These are phyloP conservation scores for Pugionium dolabratum DNA, from an alignment of 345 rosid genomes.

Conservation along the genomic window DNA sequence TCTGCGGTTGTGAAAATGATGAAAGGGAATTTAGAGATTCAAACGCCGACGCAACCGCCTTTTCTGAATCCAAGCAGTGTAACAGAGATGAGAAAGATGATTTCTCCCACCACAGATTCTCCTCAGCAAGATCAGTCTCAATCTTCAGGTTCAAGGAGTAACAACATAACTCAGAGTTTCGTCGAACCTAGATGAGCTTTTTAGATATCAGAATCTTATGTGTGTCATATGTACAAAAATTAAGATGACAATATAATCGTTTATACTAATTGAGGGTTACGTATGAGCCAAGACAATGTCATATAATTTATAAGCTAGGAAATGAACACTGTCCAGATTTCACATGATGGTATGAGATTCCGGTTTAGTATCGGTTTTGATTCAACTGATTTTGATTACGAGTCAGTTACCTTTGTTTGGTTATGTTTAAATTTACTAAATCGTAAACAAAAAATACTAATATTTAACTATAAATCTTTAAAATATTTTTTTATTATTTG, in stretches of 20 bases:
- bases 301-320: slow-evolving; percentile 2
- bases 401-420: background rate
- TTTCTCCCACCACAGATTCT: slow-evolving; percentile 9
- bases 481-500: too few species aligned
- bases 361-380: slow-evolving; percentile 16
- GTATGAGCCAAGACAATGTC: slow-evolving; percentile 19
- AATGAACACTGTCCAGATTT: slow-evolving; percentile 1
- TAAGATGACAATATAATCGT: slow-evolving; percentile 8
- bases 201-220: slow-evolving; percentile 3
- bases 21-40: slow-evolving; percentile 47
- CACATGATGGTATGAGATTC: background rate
- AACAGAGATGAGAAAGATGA: slow-evolving; percentile 33
- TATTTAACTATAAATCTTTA: too few species aligned
- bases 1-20: slow-evolving; percentile 71
- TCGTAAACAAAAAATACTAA: too few species aligned
- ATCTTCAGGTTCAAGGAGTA: slow-evolving; percentile 50
- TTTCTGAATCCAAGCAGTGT: slow-evolving; percentile 50
- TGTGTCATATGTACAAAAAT: slow-evolving; percentile 16
- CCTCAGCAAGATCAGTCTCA: slow-evolving; percentile 44
- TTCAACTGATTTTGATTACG: background rate
- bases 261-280: slow-evolving; percentile 6
- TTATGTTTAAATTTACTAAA: too few species aligned
- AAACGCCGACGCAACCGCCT: slow-evolving; percentile 74
- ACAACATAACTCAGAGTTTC: slow-evolving; percentile 48
- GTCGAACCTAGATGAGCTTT: slow-evolving; percentile 54